A percentile compares a stretch with the other conserved stretches of the same genome.
Evolutionary conservation across 225 moss, liverwort and hornwort species (phyloP).

Genomic region (Pseudoscleropodium purum): DNA sequence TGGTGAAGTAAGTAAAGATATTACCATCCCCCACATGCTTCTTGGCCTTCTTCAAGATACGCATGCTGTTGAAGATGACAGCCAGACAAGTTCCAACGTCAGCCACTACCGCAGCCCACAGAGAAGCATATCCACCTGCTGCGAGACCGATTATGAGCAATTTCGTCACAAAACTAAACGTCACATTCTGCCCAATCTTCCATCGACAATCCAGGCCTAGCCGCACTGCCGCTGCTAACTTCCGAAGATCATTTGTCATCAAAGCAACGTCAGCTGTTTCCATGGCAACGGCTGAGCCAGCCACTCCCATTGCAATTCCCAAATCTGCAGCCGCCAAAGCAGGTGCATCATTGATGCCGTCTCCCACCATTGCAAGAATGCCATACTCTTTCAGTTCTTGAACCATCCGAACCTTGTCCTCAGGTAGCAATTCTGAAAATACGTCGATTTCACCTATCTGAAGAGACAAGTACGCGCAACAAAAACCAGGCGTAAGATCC

Average conservation of each 20-base stretch:
- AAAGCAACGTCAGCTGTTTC: conserved; percentile 92
- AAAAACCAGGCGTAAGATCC: not conserved
- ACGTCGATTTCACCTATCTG: conserved; percentile 88
- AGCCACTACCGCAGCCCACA: conserved; percentile 88
- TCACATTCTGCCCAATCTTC: conserved; percentile 77
- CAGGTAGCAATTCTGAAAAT: conserved; percentile 75
- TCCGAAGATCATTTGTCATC: conserved; percentile 94
- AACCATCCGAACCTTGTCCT: conserved; percentile 76
- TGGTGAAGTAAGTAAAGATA: not conserved
- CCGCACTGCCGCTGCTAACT: conserved; percentile 57
- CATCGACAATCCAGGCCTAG: conserved; percentile 57
- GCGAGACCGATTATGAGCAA: conserved; percentile 72
- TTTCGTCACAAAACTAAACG: conserved; percentile 68
- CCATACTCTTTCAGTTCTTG: conserved; percentile 59
- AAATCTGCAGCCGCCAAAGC: conserved; percentile 87
- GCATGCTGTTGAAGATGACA: conserved; percentile 88
- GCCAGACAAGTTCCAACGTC: conserved; percentile 85
- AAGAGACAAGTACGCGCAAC: not conserved
- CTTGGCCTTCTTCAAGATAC: conserved; percentile 63
- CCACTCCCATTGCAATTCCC: conserved; percentile 98
- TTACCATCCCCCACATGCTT: conserved; percentile 19
- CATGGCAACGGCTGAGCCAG: conserved; percentile 95
- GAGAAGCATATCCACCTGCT: conserved; percentile 68
- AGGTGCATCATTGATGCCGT: conserved; percentile 96
- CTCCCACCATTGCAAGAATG: conserved; percentile 83